Base-by-base conservation (phyloP, 2,329 filamentous ascomycete species). In the Venturiaceae sp. region DNA sequence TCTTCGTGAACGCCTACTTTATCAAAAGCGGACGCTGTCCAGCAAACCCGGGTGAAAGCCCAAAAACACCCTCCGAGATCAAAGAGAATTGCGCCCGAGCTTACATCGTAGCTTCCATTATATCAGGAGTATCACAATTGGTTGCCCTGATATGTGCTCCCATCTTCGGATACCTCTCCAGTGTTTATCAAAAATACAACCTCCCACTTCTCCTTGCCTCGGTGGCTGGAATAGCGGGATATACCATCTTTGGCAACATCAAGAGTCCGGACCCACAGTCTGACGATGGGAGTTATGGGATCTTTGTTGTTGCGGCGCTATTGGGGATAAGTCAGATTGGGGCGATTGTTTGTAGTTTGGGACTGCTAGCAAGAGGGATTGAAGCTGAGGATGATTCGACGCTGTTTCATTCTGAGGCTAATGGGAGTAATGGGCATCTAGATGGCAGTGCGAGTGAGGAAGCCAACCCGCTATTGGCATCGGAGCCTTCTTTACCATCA, bases 241-340 rank as follows among this genome's bases (percentile, higher is more conserved):
- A 96, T 69, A 72, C 82, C 3, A 74, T 81, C 1, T 90, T 99
- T 64, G 89, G 89, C 0, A 78, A 82, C n/a, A 78, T 96, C 2
- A 74, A 80, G 14, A 95, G 85, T 65, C 91, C 92, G 0, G 88
- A 96, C 66, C 84, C 84, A 58, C 82, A 80, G 32, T 85, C 84
- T 3, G 78, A 86, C 28, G 83, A 88, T 34, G 89, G 88, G 19
- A 83, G 79, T 34, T 80, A 83, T 0, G 77, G 74, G 11, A 84
- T 96, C 16, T 91, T 95, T 67, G 63, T 92, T 13, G 81, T 92
- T 16, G 90, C 91, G 44, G 83, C 86, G 0, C 74, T 96, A 19
- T 83, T 97, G 39, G 94, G 94, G 14, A 83, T 96, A 67, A 95
- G 90, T 66, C 94, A 99, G 72, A 97, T 99, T 62, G 94, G 92